Conservation (phyloP, 768 basidiomycete genomes). For the Rhodotorula graminis region DNA sequence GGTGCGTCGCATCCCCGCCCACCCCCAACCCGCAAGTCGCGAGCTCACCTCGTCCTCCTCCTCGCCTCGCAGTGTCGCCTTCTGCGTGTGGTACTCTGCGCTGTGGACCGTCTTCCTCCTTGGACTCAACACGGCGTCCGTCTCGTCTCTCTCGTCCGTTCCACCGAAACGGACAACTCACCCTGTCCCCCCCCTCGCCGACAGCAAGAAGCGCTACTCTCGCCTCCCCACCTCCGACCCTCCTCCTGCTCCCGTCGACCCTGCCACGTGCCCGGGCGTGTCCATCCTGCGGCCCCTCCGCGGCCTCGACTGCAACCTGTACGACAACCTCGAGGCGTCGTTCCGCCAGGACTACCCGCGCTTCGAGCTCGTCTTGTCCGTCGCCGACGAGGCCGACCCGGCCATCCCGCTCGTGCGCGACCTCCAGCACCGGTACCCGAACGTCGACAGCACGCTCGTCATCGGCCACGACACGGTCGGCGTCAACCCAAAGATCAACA, state of each 20-base stretch:
- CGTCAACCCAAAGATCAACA: slow-evolving; percentile 96
- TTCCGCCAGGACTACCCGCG: slow-evolving; percentile 81
- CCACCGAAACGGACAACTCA: neutral
- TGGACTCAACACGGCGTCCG: slow-evolving; percentile 68
- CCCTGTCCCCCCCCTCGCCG: too few species aligned
- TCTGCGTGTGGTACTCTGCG: slow-evolving; percentile 56
- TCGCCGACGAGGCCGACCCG: slow-evolving; percentile 83
- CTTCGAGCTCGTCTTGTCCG: slow-evolving; percentile 83
- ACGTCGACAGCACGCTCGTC: slow-evolving; percentile 65
- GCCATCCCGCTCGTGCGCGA: slow-evolving; percentile 76
- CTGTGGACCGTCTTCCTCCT: slow-evolving; percentile 65
- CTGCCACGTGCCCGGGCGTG: slow-evolving; percentile 63
- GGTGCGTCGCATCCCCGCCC: neutral
- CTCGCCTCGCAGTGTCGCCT: slow-evolving; percentile 6
- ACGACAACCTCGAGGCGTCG: slow-evolving; percentile 89
- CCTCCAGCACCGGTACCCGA: slow-evolving; percentile 70
- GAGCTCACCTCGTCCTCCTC: neutral
- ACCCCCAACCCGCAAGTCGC: too few species aligned
- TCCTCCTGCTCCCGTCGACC: slow-evolving; percentile 50
- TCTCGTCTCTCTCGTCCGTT: neutral
- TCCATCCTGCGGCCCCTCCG: slow-evolving; percentile 91
- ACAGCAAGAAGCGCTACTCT: slow-evolving; percentile 71
- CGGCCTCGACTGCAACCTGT: slow-evolving; percentile 90
- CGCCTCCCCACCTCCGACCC: slow-evolving; percentile 62
- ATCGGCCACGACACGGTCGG: slow-evolving; percentile 79